Conservation (phyloP, 306 rosid genomes). For the Leucaena leucocephala region DNA sequence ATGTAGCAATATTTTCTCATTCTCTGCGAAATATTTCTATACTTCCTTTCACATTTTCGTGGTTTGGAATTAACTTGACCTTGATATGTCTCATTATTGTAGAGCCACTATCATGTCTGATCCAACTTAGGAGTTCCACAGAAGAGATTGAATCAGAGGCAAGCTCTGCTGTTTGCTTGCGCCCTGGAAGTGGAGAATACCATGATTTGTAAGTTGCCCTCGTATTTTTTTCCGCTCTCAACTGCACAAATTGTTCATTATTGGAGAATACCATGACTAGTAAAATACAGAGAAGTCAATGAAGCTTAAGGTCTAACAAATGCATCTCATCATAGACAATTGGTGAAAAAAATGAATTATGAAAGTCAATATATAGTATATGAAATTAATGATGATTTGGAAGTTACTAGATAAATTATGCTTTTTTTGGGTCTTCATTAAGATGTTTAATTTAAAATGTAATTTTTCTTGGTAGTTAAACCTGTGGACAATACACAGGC, state of each 20-base stretch:
- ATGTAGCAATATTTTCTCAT: background rate
- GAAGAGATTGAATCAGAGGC: slow-evolving; percentile 65
- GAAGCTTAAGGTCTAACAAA: background rate
- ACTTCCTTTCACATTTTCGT: slow-evolving; percentile 25
- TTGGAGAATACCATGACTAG: slow-evolving; percentile 8
- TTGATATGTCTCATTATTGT: slow-evolving; percentile 35
- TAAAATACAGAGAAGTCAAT: slow-evolving; percentile 3
- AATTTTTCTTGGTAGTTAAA: too few relatives aligned
- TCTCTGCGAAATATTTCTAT: slow-evolving; percentile 3
- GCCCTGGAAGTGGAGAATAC: slow-evolving; percentile 80
- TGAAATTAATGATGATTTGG: background rate
- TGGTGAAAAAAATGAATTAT: background rate
- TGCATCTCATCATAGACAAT: background rate
- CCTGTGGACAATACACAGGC: too few relatives aligned
- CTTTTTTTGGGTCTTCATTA: background rate
- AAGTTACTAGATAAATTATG: background rate
- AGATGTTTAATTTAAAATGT: background rate
- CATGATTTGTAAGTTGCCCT: slow-evolving; percentile 79
- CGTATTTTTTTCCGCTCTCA: background rate
- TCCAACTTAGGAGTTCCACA: slow-evolving; percentile 82
- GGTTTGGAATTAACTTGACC: slow-evolving; percentile 12
- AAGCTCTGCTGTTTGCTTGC: slow-evolving; percentile 63
- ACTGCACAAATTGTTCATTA: slow-evolving; percentile 19
- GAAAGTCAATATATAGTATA: slow-evolving; percentile 3
- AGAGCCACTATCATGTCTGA: slow-evolving; percentile 76